Evolutionary conservation across 257 asterid species (phyloP).

Genomic region (Echites panduratus): DNA sequence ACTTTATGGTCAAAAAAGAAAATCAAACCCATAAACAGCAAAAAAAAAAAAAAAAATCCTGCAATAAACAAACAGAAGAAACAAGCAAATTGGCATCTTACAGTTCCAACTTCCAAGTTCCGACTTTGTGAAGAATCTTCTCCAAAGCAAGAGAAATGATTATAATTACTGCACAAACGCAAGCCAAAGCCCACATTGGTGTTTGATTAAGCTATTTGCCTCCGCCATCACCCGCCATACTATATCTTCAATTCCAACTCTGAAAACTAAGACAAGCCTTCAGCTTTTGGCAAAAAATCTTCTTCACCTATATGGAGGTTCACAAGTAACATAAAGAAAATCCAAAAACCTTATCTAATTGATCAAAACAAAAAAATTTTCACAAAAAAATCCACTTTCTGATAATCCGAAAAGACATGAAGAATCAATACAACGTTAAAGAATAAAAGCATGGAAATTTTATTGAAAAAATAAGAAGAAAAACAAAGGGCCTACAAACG

Average conservation of each 20-base stretch:
- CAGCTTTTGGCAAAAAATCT: neutral
- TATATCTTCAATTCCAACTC: neutral
- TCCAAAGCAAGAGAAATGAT: slow-evolving; percentile 68
- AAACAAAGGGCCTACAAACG: too few relatives aligned
- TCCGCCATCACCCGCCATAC: slow-evolving; percentile 48
- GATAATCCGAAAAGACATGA: too few relatives aligned
- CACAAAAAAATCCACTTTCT: too few relatives aligned
- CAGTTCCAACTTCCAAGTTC: too few relatives aligned
- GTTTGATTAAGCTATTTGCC: slow-evolving; percentile 58
- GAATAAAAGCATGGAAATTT: too few relatives aligned
- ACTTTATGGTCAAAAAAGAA: slow-evolving; percentile 1
- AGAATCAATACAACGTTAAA: too few relatives aligned
- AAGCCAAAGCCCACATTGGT: slow-evolving; percentile 95
- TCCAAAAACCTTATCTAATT: neutral
- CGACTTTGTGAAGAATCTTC: slow-evolving; percentile 70
- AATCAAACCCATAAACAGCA: slow-evolving; percentile 6
- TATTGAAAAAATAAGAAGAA: too few relatives aligned
- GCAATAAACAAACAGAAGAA: neutral
- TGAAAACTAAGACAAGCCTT: neutral
- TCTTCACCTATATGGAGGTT: neutral
- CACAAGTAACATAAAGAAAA: neutral
- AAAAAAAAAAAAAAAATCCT: neutral
- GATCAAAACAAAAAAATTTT: too few relatives aligned
- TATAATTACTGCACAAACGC: slow-evolving; percentile 72
- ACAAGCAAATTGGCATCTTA: slow-evolving; percentile 14